Conservation (phyloP, 1,284 basidiomycete species). For the Microbotryum scabiosae region DNA sequence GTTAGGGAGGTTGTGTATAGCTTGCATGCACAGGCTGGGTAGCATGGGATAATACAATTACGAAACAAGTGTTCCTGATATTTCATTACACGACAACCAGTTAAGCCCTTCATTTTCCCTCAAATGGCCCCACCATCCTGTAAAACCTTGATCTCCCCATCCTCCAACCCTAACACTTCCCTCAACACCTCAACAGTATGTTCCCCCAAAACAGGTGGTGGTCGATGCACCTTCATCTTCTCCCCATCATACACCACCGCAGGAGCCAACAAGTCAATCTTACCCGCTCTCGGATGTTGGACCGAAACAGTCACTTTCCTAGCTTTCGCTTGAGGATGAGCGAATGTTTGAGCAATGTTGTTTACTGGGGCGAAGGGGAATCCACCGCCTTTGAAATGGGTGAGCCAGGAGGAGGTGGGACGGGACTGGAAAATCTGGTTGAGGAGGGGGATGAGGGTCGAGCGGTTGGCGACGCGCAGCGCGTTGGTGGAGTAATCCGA, state of each 20-base stretch:
- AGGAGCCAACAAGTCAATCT: slow-evolving; percentile 74
- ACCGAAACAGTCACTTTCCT: slow-evolving; percentile 55
- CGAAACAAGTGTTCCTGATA: too few relatives aligned
- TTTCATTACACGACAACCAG: too few relatives aligned
- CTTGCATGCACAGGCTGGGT: slow-evolving; percentile 55
- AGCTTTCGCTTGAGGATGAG: slow-evolving; percentile 75
- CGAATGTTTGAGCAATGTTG: slow-evolving; percentile 79
- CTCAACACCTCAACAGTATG: slow-evolving; percentile 41
- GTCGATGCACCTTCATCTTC: slow-evolving; percentile 49
- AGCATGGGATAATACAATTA: too few relatives aligned
- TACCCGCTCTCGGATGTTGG: slow-evolving; percentile 47
- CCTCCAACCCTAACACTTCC: slow-evolving; percentile 58
- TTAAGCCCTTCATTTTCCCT: too few relatives aligned
- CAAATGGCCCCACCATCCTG: slow-evolving; percentile 49
- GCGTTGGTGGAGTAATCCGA: slow-evolving; percentile 63
- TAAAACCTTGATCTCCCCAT: slow-evolving; percentile 51
- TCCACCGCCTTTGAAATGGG: slow-evolving; percentile 64
- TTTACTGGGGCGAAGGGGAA: slow-evolving; percentile 92
- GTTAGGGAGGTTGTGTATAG: slow-evolving; percentile 81
- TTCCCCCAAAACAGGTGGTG: slow-evolving; percentile 54
- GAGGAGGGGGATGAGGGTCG: slow-evolving; percentile 63
- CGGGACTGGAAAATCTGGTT: slow-evolving; percentile 53
- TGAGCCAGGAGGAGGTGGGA: slow-evolving; percentile 62
- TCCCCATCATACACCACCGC: slow-evolving; percentile 79
- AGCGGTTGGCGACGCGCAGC: slow-evolving; percentile 66